A percentile compares a stretch with the other conserved stretches of the same genome.
phyloP scores from a whole-genome alignment of 257 asterid genomes.

The Gardenia jasminoides region DNA sequence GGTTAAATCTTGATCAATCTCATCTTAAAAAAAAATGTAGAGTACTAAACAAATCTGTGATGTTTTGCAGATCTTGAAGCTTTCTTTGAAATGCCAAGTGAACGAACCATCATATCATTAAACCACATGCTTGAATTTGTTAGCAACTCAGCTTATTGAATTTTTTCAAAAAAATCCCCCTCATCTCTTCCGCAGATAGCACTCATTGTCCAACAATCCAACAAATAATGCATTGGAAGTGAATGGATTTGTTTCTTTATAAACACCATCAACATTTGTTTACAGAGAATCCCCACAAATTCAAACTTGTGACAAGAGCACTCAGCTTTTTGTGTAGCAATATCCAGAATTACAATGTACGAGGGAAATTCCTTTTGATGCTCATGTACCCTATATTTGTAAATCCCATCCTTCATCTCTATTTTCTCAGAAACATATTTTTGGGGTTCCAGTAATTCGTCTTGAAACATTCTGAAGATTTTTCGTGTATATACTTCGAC shows the following conservation, averaged over 20 bases:
- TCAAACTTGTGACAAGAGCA: slow-evolving; percentile 42
- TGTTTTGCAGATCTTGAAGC: not conserved
- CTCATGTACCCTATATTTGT: slow-evolving; percentile 37
- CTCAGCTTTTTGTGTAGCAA: not conserved
- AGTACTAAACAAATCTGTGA: not conserved
- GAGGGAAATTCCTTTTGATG: slow-evolving; percentile 13
- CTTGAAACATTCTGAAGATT: slow-evolving; percentile 11
- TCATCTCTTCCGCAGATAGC: not conserved
- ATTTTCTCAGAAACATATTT: slow-evolving; percentile 5
- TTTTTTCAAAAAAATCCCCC: not conserved
- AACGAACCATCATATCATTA: no score
- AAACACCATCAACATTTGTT: slow-evolving; percentile 46
- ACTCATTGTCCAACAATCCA: slow-evolving; percentile 41
- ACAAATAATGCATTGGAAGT: slow-evolving; percentile 36
- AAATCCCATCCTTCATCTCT: slow-evolving; percentile 31
- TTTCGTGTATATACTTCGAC: not conserved
- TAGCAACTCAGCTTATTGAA: no score
- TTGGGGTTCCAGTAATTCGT: slow-evolving; percentile 12
- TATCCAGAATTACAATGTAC: slow-evolving; percentile 23
- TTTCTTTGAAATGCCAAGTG: no score
- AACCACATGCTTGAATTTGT: no score
- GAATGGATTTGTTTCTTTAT: slow-evolving; percentile 36
- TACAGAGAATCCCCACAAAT: slow-evolving; percentile 45
- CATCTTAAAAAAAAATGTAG: no score
- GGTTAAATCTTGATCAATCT: no score